Evolutionary conservation across 371 early-diverging fungal species (phyloP).

Genomic region (Mucor irregularis): DNA sequence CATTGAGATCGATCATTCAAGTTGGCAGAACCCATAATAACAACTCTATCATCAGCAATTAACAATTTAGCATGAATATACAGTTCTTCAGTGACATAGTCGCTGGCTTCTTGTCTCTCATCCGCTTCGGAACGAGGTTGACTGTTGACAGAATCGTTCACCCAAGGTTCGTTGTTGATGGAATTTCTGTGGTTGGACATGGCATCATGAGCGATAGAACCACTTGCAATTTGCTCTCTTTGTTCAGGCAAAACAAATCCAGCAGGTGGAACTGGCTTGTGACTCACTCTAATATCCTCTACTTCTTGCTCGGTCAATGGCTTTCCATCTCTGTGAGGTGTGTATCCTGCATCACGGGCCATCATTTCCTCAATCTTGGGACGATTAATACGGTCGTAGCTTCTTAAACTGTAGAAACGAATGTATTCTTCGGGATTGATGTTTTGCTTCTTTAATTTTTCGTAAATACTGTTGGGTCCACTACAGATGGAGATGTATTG

Average conservation of each 20-base stretch:
- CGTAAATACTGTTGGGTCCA: slow-evolving; percentile 64
- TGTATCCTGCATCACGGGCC: slow-evolving; percentile 40
- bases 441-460: slow-evolving; percentile 47
- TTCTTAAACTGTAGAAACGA: slow-evolving; percentile 69
- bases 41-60: slow-evolving; percentile 85
- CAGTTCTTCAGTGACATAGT: slow-evolving; percentile 80
- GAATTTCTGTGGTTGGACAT: slow-evolving; percentile 26
- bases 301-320: slow-evolving; percentile 11
- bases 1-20: slow-evolving; percentile 89
- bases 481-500: slow-evolving; percentile 77
- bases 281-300: slow-evolving; percentile 12
- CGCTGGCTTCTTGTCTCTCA: slow-evolving; percentile 34
- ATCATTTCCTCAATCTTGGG: slow-evolving; percentile 36
- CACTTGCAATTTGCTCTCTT: slow-evolving; percentile 11
- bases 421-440: slow-evolving; percentile 69
- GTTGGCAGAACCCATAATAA: slow-evolving; percentile 91
- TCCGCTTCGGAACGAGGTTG: slow-evolving; percentile 16
- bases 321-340: slow-evolving; percentile 10
- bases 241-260: slow-evolving; percentile 26
- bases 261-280: slow-evolving; percentile 13
- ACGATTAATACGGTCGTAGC: slow-evolving; percentile 60
- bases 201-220: slow-evolving; percentile 24
- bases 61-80: slow-evolving; percentile 93
- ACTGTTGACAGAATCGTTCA: slow-evolving; percentile 12
- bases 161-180: slow-evolving; percentile 25